Conservation (phyloP, 108 stramenopile genomes). For the Pseudonitzschia delicatissima region DNA sequence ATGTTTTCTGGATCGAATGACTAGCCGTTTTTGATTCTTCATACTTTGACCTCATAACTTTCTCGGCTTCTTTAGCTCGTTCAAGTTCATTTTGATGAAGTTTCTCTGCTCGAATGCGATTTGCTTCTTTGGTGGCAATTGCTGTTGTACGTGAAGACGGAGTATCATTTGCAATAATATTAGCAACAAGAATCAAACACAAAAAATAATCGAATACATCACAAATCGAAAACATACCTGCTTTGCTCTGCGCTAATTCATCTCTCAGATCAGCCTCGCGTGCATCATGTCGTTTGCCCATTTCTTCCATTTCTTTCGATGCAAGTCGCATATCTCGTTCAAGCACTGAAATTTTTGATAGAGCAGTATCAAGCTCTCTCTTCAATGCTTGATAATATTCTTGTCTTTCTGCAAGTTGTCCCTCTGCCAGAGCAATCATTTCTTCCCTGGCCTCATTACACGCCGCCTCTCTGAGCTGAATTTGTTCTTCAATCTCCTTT, state of each 20-base stretch:
- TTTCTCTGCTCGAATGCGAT: slow-evolving; percentile 20
- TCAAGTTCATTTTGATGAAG: slow-evolving; percentile 32
- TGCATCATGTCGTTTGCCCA: slow-evolving; percentile 28
- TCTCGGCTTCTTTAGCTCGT: slow-evolving; percentile 21
- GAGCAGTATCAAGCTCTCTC: slow-evolving; percentile 39
- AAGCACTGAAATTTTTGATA: slow-evolving; percentile 26
- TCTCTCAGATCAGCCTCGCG: slow-evolving; percentile 24
- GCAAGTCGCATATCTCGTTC: slow-evolving; percentile 37
- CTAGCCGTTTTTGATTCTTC: slow-evolving; percentile 30
- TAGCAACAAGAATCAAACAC: not conserved
- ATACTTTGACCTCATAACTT: slow-evolving; percentile 23
- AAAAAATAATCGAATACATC: too few relatives aligned
- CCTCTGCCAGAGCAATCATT: slow-evolving; percentile 52
- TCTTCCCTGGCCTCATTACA: slow-evolving; percentile 44
- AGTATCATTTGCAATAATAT: not conserved
- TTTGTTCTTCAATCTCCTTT: slow-evolving; percentile 28
- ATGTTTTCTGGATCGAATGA: slow-evolving; percentile 26
- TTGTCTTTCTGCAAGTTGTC: slow-evolving; percentile 49
- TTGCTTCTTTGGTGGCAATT: slow-evolving; percentile 32
- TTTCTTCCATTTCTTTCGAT: slow-evolving; percentile 19
- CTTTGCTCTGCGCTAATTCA: slow-evolving; percentile 50
- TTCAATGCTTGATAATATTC: slow-evolving; percentile 47
- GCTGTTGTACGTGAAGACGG: not conserved
- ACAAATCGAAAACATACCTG: slow-evolving; percentile 12
- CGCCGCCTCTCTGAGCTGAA: slow-evolving; percentile 29